phyloP scores from a whole-genome alignment of 495 filamentous ascomycete genomes.

The Endocarpon pusillum region DNA sequence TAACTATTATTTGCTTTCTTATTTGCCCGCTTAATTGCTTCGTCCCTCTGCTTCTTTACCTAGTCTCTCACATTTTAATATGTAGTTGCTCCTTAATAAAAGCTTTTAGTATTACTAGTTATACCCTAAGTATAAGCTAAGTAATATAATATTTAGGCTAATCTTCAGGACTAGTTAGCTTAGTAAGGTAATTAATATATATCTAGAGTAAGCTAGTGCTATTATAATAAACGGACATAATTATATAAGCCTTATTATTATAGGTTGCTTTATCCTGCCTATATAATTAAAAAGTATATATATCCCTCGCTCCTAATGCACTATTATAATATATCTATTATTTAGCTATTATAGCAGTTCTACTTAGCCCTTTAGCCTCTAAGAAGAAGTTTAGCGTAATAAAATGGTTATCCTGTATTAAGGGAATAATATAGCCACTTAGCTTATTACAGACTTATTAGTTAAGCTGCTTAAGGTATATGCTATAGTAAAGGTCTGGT shows the following conservation, averaged over 20 bases:
- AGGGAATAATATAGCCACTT: conserved; percentile 18
- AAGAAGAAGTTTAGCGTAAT: conserved; percentile 21
- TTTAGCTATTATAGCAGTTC: conserved; percentile 11
- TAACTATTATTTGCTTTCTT: too few relatives aligned
- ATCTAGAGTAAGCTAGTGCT: conserved; percentile 17
- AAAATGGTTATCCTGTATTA: conserved; percentile 14
- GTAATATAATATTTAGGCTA: conserved; percentile 25
- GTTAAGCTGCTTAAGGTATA: conserved; percentile 6
- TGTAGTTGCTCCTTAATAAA: conserved; percentile 17
- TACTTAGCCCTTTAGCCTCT: conserved; percentile 18
- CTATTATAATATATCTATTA: conserved; percentile 23
- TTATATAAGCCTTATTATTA: conserved; percentile 23
- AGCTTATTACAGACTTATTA: conserved; percentile 6
- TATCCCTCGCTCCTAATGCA: conserved; percentile 23
- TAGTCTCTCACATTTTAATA: conserved; percentile 22
- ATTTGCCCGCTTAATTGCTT: conserved; percentile 13
- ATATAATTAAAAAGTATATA: conserved; percentile 25
- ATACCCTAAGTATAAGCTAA: conserved; percentile 15
- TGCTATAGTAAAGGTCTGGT: conserved; percentile 5
- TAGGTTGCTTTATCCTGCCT: conserved; percentile 16
- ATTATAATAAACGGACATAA: conserved; percentile 25
- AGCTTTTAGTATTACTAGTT: conserved; percentile 14
- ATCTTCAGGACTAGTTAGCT: conserved; percentile 8
- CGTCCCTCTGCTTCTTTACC: conserved; percentile 16
- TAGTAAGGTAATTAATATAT: conserved; percentile 20